Conservation (phyloP, 1,139 yeast genomes). For the Saccharomyces hybrid region DNA sequence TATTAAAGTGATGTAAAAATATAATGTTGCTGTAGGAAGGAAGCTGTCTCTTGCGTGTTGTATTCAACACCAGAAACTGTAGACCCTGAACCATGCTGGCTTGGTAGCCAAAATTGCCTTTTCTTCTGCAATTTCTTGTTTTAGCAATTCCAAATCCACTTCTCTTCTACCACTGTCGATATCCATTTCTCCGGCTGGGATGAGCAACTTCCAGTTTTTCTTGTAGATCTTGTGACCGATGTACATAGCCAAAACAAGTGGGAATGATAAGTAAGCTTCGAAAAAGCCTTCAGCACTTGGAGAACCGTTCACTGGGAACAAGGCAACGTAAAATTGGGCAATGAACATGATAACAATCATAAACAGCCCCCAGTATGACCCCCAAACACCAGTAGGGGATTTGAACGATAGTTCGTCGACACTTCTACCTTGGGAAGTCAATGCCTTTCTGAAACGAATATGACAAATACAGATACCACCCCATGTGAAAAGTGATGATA, state of each 20-base stretch:
- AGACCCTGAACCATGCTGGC: slow-evolving; percentile 49
- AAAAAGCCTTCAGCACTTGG: slow-evolving; percentile 51
- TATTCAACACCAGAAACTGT: slow-evolving; percentile 48
- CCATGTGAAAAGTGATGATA: slow-evolving; percentile 64
- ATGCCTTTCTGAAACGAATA: slow-evolving; percentile 58
- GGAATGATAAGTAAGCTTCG: slow-evolving; percentile 54
- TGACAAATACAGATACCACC: slow-evolving; percentile 54
- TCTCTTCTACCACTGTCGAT: slow-evolving; percentile 71
- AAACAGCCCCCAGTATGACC: slow-evolving; percentile 44
- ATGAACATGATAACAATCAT: slow-evolving; percentile 44
- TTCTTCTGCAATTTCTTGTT: slow-evolving; percentile 63
- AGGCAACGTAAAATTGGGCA: slow-evolving; percentile 50
- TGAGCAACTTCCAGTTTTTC: slow-evolving; percentile 46
- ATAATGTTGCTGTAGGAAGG: neutral
- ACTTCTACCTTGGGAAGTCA: slow-evolving; percentile 49
- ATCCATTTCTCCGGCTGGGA: slow-evolving; percentile 51
- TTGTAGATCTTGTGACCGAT: slow-evolving; percentile 51
- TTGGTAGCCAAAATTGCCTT: slow-evolving; percentile 46
- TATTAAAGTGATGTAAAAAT: neutral
- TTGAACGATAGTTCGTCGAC: slow-evolving; percentile 47
- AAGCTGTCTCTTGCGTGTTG: slow-evolving; percentile 2
- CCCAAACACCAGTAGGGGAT: slow-evolving; percentile 50
- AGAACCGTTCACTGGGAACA: slow-evolving; percentile 54
- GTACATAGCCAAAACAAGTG: slow-evolving; percentile 51
- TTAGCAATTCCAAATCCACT: slow-evolving; percentile 55